Base-by-base conservation (phyloP, 495 filamentous ascomycete genomes). In the Hypoxylon fragiforme region DNA sequence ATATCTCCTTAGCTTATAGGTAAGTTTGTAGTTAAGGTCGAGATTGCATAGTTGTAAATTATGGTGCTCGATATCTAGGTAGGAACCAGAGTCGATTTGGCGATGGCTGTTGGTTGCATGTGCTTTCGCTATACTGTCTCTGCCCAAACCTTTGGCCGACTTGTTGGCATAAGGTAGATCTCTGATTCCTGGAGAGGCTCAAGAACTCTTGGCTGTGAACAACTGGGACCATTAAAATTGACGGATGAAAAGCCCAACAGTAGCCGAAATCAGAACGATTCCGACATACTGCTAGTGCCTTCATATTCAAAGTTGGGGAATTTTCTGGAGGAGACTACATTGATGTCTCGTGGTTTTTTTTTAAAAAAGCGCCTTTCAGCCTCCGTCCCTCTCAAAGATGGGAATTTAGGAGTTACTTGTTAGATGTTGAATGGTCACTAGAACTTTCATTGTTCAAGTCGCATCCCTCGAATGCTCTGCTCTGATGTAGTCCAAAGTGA, bases 391-490 rank as follows among this genome's bases (percentile, higher is more conserved):
- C 40, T 42, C 32, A 48, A 54, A 54, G 45, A 45, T 60, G 59
- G 59, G 59, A 63, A 63, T 63, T 63, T 63, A 63, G 59, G 59
- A 63, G 59, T 58, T 63, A 63, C 54, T 63, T 57, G 59, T 63
- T 63, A 63, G 59, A 45, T 45, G 53, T 50, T 61, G 57, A 61
- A 35, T 56, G 57, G 45, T 56, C 51, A 62, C 52, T 53, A 56
- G 58, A 62, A 62, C 58, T 52, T 42, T 49, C 46, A 56, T 56
- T 62, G 58, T 62, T 62, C 58, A 62, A 62, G 58, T 48, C 21
- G 43, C 35, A 61, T 41, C 58, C 34, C 43, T 62, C 52, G 45
- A 54, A 49, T 54, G 48, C 35, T 54, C 48, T 42, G 53, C 39
- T 54, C 44, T 46, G 53, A 34, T 47, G 59, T 53, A 58, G 36